Evolutionary conservation across 495 filamentous ascomycete species (phyloP), one percentile per base, ranked within the genome.

Genomic region (Hamigera avellanea): DNA sequence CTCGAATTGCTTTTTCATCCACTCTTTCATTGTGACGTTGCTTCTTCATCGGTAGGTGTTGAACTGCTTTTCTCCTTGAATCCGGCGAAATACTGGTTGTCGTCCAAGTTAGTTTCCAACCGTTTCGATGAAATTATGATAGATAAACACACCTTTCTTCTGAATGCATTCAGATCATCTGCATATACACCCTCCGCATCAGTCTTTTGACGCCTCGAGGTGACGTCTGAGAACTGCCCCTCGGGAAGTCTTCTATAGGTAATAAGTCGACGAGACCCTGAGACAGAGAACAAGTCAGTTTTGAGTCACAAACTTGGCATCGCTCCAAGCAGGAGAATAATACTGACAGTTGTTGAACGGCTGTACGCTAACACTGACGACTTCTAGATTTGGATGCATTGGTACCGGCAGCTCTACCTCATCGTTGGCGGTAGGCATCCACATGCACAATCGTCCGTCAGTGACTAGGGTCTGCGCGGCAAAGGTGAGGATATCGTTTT

Each of bases 351-450:
- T 88, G 46, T 80, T 83, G 43, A 99, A 99, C 2, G 68, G 53
- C 54, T 98, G 91, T 25, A 81, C 78, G 48, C 84, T 93, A 19
- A 88, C 75, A 35, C 69, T 76, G 19, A 87, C 64, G n/a, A 91
- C 53, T 50, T 84, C 72, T 15, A 99, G 54, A 32, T 75, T 73
- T 4, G 80, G 79, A 54, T 95, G 85, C 35, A 65, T 72, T 1
- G 91, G 91, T 12, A 93, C 70, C 0, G 73, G 64, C 6, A 95
- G 71, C 47, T 87, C 81, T 8, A 73, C 71, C 36, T 78, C 73
- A 35, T 91, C 86, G 51, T 84, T 89, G 1, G 85, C 76, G 1
- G 87, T 93, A 0, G 91, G 91, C 87, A 96, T 95, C 91, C 91
- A 99, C 67, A 99, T 86, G 7, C 76, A 81, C 2, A 98, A 50